Evolutionary conservation across 257 asterid species (phyloP).

Genomic region (Capsicum rhomboideum): DNA sequence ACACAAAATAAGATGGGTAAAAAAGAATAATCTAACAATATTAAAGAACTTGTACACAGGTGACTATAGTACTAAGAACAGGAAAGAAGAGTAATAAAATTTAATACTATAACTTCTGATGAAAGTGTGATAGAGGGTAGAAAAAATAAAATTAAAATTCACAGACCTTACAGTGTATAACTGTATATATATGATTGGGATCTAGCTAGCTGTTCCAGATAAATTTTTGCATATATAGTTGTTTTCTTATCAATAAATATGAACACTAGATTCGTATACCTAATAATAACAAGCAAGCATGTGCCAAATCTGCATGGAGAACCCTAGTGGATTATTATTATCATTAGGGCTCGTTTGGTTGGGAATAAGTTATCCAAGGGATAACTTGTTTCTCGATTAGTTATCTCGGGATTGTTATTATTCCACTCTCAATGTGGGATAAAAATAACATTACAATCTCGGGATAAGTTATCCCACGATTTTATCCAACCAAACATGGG

Average conservation of each 20-base stretch:
- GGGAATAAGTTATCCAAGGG: too few species aligned
- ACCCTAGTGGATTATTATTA: neutral
- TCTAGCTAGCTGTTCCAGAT: neutral
- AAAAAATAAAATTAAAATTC: neutral
- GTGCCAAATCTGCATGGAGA: neutral
- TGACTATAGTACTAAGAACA: neutral
- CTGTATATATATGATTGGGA: neutral
- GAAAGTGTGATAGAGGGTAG: neutral
- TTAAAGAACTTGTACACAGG: neutral
- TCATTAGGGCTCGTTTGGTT: too few species aligned
- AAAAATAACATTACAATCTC: too few species aligned
- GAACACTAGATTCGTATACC: neutral
- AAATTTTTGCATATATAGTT: neutral
- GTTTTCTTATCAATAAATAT: too few species aligned
- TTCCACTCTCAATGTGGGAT: too few species aligned
- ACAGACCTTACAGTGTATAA: neutral
- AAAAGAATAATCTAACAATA: neutral
- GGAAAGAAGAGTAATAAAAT: neutral
- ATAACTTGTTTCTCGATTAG: too few species aligned
- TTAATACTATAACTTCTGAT: neutral
- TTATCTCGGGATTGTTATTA: too few species aligned
- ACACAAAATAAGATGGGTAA: neutral
- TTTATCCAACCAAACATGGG: too few species aligned
- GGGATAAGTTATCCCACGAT: too few species aligned
- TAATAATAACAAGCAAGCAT: conserved; percentile 2